Evolutionary conservation across 2,329 filamentous ascomycete species (phyloP), one percentile per base, ranked within the genome.

Genomic region (Coccinonectria pachysandricola): DNA sequence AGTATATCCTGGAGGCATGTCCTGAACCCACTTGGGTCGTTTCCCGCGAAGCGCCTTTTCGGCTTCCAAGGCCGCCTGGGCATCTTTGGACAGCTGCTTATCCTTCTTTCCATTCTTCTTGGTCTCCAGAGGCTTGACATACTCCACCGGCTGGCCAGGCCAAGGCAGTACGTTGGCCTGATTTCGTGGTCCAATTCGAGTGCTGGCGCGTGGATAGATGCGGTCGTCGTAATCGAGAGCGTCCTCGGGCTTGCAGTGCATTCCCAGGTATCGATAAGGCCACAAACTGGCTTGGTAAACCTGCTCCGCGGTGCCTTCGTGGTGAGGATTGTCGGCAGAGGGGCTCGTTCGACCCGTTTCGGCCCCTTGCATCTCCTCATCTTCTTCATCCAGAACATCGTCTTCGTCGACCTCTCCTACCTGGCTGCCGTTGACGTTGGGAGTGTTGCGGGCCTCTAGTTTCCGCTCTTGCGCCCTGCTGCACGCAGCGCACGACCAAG

Each of bases 201-300:
- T 96, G 50, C 87, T 92, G 10, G 91, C 88, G 39, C 91, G 79
- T 7, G 91, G 91, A 49, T 96, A 96, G 39, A 98, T 96, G 38
- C 91, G 79, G 53, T 98, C 91, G 48, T 98, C 91, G 50, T 94
- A 93, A 52, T 98, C 91, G 15, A 98, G 64, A 1, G 85, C 91
- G 59, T 98, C 91, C 54, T 96, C 87, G 1, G 91, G 81, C 40
- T 86, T 82, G 57, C 87, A 95, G 57, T 98, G 91, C 41, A 94
- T 86, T 19, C 91, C 91, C 6, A 98, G 62, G 53, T 98, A 98
- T 34, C 91, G 75, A 62, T 91, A 96, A 3, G 86, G 87, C 91
- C 91, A 98, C 47, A 95, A 72, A 46, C 85, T 91, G 16, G 88
- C 86, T 42, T 95, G 81, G 32, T 91, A 84, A 31, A 88, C 80